Conservation (phyloP, 2,329 filamentous ascomycete species). For the Ceratocystis smalleyi region DNA sequence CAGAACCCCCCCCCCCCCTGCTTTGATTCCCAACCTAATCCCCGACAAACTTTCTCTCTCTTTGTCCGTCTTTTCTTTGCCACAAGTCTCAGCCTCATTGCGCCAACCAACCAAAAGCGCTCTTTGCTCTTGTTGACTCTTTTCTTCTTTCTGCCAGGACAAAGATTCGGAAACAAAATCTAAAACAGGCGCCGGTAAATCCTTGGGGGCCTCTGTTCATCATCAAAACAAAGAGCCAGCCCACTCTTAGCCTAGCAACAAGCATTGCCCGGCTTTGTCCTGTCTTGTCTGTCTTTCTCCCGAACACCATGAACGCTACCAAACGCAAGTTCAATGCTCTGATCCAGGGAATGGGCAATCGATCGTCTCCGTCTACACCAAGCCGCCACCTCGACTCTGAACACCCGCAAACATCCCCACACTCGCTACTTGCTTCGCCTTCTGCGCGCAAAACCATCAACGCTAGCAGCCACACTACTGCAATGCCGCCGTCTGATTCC, state of each 20-base stretch:
- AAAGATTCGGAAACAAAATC: slow-evolving; percentile 8
- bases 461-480: not conserved
- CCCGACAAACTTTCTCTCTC: no score
- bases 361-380: slow-evolving; percentile 14
- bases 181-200: slow-evolving; percentile 14
- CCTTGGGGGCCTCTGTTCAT: slow-evolving; percentile 6
- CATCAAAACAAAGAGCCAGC: not conserved
- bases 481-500: slow-evolving; percentile 2
- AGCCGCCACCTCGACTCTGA: slow-evolving; percentile 21
- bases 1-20: no score
- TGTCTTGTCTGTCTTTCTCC: not conserved
- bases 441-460: slow-evolving; percentile 15
- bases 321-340: slow-evolving; percentile 72
- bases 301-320: slow-evolving; percentile 49
- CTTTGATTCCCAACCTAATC: no score
- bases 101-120: no score
- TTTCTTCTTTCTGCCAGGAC: not conserved
- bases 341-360: slow-evolving; percentile 46
- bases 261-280: no score
- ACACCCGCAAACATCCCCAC: slow-evolving; percentile 15
- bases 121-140: not conserved
- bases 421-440: slow-evolving; percentile 1
- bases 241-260: not conserved
- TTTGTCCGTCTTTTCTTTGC: no score
- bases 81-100: no score